A percentile compares a stretch with the other conserved stretches of the same genome.
Evolutionary conservation across 2,329 filamentous ascomycete species (phyloP).

Genomic region (Orbilia ellipsospora): DNA sequence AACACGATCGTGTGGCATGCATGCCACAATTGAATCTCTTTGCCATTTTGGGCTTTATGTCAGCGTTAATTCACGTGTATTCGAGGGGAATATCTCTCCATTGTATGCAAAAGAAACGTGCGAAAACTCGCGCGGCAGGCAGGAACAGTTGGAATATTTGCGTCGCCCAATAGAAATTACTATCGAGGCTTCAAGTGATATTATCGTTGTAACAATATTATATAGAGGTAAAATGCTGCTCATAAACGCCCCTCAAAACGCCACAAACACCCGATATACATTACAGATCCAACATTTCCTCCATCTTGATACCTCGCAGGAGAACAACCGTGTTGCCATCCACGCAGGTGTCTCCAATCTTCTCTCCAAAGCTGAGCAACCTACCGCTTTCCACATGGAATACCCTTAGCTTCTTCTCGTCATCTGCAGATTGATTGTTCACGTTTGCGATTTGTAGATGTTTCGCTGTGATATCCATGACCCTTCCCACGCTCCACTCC

Average conservation of each 20-base stretch:
- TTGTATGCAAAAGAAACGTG: no score
- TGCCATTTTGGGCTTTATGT: no score
- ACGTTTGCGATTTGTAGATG: slow-evolving; percentile 82
- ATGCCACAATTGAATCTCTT: not conserved
- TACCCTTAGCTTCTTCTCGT: slow-evolving; percentile 82
- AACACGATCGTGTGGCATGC: not conserved
- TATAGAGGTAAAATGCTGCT: not conserved
- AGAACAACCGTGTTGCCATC: slow-evolving; percentile 92
- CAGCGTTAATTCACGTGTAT: slow-evolving; percentile 24
- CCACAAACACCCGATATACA: slow-evolving; percentile 6
- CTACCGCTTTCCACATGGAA: slow-evolving; percentile 93
- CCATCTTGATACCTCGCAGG: slow-evolving; percentile 81
- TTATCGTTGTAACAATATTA: slow-evolving; percentile 1
- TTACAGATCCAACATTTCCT: slow-evolving; percentile 73
- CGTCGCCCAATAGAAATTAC: not conserved
- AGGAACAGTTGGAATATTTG: slow-evolving; percentile 32
- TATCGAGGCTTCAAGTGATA: not conserved
- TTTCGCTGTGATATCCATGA: slow-evolving; percentile 81
- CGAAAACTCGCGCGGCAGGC: not conserved
- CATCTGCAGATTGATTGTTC: slow-evolving; percentile 80
- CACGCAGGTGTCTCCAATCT: slow-evolving; percentile 77
- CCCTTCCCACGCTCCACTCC: slow-evolving; percentile 89
- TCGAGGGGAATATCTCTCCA: slow-evolving; percentile 8
- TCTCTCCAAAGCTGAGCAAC: slow-evolving; percentile 86
- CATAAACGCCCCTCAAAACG: slow-evolving; percentile 29